phyloP scores from a whole-genome alignment of 2,329 filamentous ascomycete species.

The Pseudogymnoascus sp. region DNA sequence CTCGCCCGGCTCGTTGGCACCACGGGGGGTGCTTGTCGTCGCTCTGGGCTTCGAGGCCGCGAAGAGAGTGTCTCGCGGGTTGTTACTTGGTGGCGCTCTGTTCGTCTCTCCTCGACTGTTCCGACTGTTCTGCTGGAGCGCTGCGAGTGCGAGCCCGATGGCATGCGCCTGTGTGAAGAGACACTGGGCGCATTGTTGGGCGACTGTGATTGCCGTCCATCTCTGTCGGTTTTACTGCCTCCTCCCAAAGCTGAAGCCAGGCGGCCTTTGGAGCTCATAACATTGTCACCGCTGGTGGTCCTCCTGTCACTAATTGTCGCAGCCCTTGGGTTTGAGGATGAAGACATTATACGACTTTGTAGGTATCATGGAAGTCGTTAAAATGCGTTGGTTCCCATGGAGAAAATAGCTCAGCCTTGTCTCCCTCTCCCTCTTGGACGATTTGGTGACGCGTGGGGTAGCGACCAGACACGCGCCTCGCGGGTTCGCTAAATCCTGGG shows the following conservation, averaged over 20 bases:
- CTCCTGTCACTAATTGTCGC: conserved; percentile 24
- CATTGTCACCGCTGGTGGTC: conserved; percentile 22
- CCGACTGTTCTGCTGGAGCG: conserved; percentile 38
- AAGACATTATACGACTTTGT: conserved; percentile 23
- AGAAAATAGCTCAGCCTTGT: conserved; percentile 1
- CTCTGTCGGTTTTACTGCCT: conserved; percentile 20
- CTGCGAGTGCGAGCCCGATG: conserved; percentile 42
- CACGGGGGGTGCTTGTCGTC: conserved; percentile 21
- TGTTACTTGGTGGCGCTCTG: conserved; percentile 48
- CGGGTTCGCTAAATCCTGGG: conserved; percentile 6
- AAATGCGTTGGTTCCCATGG: background rate
- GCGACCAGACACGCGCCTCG: conserved; percentile 3
- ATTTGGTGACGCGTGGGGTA: conserved; percentile 7
- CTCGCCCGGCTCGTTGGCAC: conserved; percentile 17
- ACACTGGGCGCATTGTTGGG: conserved; percentile 18
- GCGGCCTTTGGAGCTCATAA: conserved; percentile 21
- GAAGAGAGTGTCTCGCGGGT: conserved; percentile 54
- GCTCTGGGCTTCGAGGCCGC: conserved; percentile 49
- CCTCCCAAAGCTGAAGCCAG: conserved; percentile 18
- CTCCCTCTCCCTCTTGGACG: background rate
- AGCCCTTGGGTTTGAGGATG: conserved; percentile 24
- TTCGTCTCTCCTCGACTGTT: conserved; percentile 39
- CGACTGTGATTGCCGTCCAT: conserved; percentile 21
- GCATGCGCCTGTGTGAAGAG: conserved; percentile 45
- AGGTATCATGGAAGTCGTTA: background rate